Evolutionary conservation across 1,284 basidiomycete species (phyloP).

Genomic region (Gymnopus androsaceus): DNA sequence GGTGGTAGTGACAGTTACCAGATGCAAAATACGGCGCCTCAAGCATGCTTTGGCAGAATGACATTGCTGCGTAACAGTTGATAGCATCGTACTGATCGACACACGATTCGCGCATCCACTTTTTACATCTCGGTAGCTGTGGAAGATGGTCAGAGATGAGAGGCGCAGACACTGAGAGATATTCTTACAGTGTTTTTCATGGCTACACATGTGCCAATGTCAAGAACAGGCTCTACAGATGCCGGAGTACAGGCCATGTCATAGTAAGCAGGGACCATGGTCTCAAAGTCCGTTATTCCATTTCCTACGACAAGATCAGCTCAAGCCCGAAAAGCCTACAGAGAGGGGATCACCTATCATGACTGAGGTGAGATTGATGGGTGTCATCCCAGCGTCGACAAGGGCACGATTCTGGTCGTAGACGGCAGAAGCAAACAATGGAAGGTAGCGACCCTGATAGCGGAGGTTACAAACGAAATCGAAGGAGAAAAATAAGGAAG

Average conservation of each 20-base stretch:
- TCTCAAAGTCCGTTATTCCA: slow-evolving; percentile 50
- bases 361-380: slow-evolving; percentile 78
- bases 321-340: neutral
- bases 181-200: slow-evolving; percentile 50
- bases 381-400: slow-evolving; percentile 59
- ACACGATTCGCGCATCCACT: slow-evolving; percentile 48
- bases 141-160: neutral
- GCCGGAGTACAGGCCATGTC: slow-evolving; percentile 55
- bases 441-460: slow-evolving; percentile 78
- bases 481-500: neutral
- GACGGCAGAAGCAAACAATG: slow-evolving; percentile 78
- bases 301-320: slow-evolving; percentile 46
- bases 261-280: slow-evolving; percentile 43
- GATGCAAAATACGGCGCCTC: slow-evolving; percentile 32
- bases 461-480: neutral
- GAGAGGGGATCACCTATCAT: slow-evolving; percentile 63
- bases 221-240: slow-evolving; percentile 32
- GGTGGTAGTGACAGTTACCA: slow-evolving; percentile 31
- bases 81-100: slow-evolving; percentile 52
- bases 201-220: slow-evolving; percentile 42
- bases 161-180: neutral
- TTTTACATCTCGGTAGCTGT: slow-evolving; percentile 50
- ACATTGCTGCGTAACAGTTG: slow-evolving; percentile 49
- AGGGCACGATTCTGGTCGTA: slow-evolving; percentile 76
- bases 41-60: slow-evolving; percentile 47